Conservation (phyloP, 805 yeast genomes). For the Clavispora vitiphila region DNA sequence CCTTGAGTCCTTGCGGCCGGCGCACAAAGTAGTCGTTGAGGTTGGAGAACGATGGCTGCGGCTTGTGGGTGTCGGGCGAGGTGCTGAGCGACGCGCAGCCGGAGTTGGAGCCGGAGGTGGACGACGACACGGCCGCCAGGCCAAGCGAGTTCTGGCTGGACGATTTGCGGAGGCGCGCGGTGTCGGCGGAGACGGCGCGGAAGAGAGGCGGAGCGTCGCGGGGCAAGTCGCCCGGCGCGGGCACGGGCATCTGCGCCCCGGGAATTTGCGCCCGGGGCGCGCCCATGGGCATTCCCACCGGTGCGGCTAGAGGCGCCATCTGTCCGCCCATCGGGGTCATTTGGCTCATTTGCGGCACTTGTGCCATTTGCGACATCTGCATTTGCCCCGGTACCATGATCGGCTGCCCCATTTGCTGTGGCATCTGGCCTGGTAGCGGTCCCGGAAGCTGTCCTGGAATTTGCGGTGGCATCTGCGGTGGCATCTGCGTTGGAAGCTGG, state of each 20-base stretch:
- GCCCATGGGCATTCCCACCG: no score
- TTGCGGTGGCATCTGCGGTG: no score
- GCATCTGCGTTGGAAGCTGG: no score
- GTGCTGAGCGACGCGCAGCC: conserved; percentile 27
- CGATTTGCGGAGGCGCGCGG: neutral
- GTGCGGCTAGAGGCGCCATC: no score
- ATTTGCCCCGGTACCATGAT: no score
- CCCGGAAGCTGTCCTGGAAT: neutral
- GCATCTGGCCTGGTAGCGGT: no score
- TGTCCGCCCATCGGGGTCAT: no score
- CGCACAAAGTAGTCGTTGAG: conserved; percentile 29
- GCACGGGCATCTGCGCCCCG: no score
- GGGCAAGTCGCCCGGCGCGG: neutral
- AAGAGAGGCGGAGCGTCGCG: neutral
- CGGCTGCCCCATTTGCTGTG: no score
- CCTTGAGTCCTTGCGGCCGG: conserved; percentile 17
- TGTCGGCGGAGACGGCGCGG: neutral
- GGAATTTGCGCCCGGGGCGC: no score
- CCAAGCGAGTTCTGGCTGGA: neutral
- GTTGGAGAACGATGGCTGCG: conserved; percentile 24
- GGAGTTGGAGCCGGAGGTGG: conserved; percentile 14
- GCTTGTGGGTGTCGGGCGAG: conserved; percentile 24
- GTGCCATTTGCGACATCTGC: no score
- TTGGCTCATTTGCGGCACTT: no score
- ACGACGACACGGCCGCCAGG: neutral